Evolutionary conservation across 2,329 filamentous ascomycete genomes (phyloP), one percentile per base, ranked within the genome.

Genomic region (Pseudogymnoascus sp.): DNA sequence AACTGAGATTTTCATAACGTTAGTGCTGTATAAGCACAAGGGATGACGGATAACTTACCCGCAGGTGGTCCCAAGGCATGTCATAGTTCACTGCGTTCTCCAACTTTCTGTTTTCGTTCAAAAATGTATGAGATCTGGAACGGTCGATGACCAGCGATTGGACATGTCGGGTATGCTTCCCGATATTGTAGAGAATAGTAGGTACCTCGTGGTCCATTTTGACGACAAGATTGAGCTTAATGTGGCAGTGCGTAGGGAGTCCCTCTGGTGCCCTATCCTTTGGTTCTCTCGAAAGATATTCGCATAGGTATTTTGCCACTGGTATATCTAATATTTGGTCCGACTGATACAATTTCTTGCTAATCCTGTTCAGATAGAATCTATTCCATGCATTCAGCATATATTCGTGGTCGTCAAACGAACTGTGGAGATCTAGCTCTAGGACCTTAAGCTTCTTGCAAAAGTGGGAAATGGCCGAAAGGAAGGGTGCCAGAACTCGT

Each of bases 331-430:
- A 35, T 33, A 57, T 33, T 13, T 4, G n/a, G 28, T 57, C 28
- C 17, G 50, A 6, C 33, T 57, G 50, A 15, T 57, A 57, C 50
- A 57, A 15, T 8, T 3, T 57, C 17, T 17, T 17, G n/a, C 17
- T 35, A 19, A 5, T 21, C 50, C 8, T 8, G 23, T n/a, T 57
- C 50, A 8, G 9, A 35, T 57, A 57, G 28, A 57, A 57, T 19
- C 28, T 57, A 57, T 57, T 57, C 50, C 50, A 57, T 57, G 50
- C 50, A 33, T 57, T 7, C 31, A 57, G 5, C 50, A 57, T 57
- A 35, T 57, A 57, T 9, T 33, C 28, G 50, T 57, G 6, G 50
- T 11, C 17, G 17, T 57, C 50, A 57, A 57, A 57, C 28, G 3
- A 4, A 15, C 35, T 57, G 28, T 35, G 28, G 50, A 57, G 28